Evolutionary conservation across 257 asterid species (phyloP), one percentile per base, ranked within the genome.

Genomic region (Solanum lycopersicoides): DNA sequence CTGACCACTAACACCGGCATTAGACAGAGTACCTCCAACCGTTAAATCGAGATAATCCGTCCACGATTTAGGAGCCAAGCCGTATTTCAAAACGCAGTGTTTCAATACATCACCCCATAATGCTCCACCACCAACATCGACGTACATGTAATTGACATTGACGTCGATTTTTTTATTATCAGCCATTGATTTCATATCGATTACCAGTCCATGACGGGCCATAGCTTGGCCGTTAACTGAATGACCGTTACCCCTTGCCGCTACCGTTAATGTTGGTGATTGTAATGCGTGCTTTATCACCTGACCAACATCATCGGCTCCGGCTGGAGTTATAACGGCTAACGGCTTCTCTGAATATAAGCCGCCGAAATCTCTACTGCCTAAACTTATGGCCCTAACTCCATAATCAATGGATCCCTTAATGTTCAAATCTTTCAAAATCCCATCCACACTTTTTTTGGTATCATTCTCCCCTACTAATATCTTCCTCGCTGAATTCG

Each of bases 231-330:
- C 99, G 97, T 94, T 93, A 92, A 95, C 91, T 66, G 98, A 94
- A 91, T 95, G 99, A 37, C 99, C 98, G 95, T 97, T 97, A 37
- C 99, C 99, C 85, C 96, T 93, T 71, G 99, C 99, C 5, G 99
- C 96, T 30, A 96, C 98, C 88, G 99, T 92, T 63, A 97, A 91
- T 87, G 91, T 79, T 21, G 91, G 93, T 14, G 92, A 90, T 21
- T 92, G 91, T 3, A 92, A 86, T 69, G 95, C 98, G 2, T 91
- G 83, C 47, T 90, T 88, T 3, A 97, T 66, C 6, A 93, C 94
- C 88, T 90, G 89, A 3, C 97, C 93, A 37, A 97, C 91, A 89
- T 97, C 99, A 18, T 86, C 95, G 73, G 86, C 85, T 74, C 68
- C 88, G 82, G 91, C 75, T 0, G 98, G 98, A 1, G 85, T 84